phyloP scores from a whole-genome alignment of 495 filamentous ascomycete species.

The Cenococcum geophilum region DNA sequence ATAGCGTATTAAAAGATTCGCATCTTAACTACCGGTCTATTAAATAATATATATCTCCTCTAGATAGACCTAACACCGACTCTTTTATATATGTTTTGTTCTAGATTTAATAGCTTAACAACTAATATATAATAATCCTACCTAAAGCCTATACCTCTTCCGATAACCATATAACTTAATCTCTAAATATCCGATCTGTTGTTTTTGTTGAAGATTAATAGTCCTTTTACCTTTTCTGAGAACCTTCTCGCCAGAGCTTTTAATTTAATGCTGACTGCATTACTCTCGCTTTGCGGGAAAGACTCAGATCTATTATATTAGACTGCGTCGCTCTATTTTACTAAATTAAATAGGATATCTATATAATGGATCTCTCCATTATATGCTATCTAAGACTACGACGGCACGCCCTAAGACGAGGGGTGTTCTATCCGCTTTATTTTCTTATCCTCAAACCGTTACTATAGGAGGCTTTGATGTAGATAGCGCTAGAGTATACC shows the following conservation, averaged over 20 bases:
- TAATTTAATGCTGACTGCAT: neutral
- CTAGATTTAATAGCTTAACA: neutral
- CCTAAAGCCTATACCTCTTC: neutral
- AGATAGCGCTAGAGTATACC: neutral
- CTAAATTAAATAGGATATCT: neutral
- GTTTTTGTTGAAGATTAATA: neutral
- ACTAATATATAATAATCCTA: neutral
- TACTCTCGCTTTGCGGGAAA: neutral
- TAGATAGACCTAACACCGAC: neutral
- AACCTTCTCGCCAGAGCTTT: neutral
- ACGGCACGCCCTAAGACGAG: neutral
- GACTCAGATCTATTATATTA: neutral
- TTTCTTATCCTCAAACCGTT: neutral
- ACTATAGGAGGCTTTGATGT: slow-evolving; percentile 1
- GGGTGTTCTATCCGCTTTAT: neutral
- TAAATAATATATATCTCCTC: neutral
- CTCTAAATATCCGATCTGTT: neutral
- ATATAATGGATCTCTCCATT: neutral
- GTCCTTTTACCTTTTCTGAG: neutral
- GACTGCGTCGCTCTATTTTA: neutral
- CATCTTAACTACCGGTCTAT: too few species aligned
- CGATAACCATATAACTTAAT: neutral
- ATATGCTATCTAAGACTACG: slow-evolving; percentile 9
- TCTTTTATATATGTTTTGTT: neutral
- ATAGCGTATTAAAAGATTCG: too few species aligned